Conservation (phyloP, 1,139 yeast species). For the Pichia sp. region DNA sequence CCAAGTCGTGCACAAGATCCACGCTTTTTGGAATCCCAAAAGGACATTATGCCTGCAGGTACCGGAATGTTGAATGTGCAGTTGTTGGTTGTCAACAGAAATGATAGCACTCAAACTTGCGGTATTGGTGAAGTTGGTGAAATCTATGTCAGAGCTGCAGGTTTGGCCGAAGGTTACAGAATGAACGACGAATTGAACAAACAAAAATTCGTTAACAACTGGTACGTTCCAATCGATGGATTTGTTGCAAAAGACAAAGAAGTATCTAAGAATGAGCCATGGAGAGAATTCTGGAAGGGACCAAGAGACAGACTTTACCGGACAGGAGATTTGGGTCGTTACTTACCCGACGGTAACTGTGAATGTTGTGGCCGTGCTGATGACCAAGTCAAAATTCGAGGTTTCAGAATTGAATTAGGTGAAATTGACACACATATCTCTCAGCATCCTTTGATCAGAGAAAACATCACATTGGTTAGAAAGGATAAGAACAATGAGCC, state of each 20-base stretch:
- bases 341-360: slow-evolving; percentile 93
- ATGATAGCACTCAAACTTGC: slow-evolving; percentile 82
- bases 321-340: slow-evolving; percentile 96
- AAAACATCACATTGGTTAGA: slow-evolving; percentile 87
- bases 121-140: slow-evolving; percentile 99
- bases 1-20: slow-evolving; percentile 68
- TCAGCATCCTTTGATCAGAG: slow-evolving; percentile 86
- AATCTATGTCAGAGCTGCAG: slow-evolving; percentile 96
- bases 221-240: slow-evolving; percentile 66
- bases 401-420: slow-evolving; percentile 96
- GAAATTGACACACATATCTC: slow-evolving; percentile 97
- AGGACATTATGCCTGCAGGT: slow-evolving; percentile 98
- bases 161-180: slow-evolving; percentile 93
- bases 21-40: slow-evolving; percentile 71
- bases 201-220: slow-evolving; percentile 81
- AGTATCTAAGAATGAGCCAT: slow-evolving; percentile 44
- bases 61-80: slow-evolving; percentile 96
- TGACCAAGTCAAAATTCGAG: slow-evolving; percentile 97
- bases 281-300: slow-evolving; percentile 85
- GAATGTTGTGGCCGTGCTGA: slow-evolving; percentile 99
- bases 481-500: slow-evolving; percentile 93
- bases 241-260: slow-evolving; percentile 57
- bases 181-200: slow-evolving; percentile 84
- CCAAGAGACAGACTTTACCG: slow-evolving; percentile 94
- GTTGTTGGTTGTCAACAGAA: slow-evolving; percentile 84